Percentiles rank a stretch among this genome's conserved stretches.
phyloP scores from a whole-genome alignment of 345 rosid genomes.

The Citrus unshiu region DNA sequence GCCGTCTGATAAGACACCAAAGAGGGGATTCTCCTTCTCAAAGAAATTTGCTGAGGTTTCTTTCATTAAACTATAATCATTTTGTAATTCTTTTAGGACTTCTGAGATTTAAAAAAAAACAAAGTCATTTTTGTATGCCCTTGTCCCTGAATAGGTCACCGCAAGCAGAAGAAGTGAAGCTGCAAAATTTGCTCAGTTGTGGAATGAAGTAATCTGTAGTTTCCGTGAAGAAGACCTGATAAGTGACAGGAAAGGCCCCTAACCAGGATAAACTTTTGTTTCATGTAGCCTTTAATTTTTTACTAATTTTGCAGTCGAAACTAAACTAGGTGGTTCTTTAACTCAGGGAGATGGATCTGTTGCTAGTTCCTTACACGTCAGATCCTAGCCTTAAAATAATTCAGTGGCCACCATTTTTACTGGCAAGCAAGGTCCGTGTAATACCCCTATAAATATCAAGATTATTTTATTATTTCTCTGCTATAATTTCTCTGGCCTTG shows the following conservation, averaged over 20 bases:
- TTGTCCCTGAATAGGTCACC: constrained; percentile 52
- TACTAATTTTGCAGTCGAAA: constrained; percentile 14
- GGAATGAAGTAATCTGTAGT: constrained; percentile 94
- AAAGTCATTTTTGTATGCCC: constrained; percentile 1
- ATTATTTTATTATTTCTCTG: background rate
- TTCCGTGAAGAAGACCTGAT: constrained; percentile 99
- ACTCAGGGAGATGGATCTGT: constrained; percentile 95
- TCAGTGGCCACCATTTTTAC: constrained; percentile 99
- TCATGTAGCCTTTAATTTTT: background rate
- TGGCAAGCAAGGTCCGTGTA: constrained; percentile 86
- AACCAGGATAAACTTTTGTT: constrained; percentile 9
- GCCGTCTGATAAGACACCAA: constrained; percentile 71
- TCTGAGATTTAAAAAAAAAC: background rate
- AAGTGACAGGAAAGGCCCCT: constrained; percentile 75
- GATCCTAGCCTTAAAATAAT: constrained; percentile 91
- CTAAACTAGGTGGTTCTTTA: constrained; percentile 22
- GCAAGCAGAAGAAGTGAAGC: constrained; percentile 95
- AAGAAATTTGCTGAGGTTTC: constrained; percentile 83
- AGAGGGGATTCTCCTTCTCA: constrained; percentile 82
- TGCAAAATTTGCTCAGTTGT: constrained; percentile 94
- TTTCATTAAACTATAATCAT: constrained; percentile 12
- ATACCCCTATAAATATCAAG: constrained; percentile 5
- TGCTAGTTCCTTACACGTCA: constrained; percentile 85
- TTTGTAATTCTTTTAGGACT: constrained; percentile 4
- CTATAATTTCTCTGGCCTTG: background rate